phyloP scores from a whole-genome alignment of 495 filamentous ascomycete species.

The Penicillium simplicissimum region DNA sequence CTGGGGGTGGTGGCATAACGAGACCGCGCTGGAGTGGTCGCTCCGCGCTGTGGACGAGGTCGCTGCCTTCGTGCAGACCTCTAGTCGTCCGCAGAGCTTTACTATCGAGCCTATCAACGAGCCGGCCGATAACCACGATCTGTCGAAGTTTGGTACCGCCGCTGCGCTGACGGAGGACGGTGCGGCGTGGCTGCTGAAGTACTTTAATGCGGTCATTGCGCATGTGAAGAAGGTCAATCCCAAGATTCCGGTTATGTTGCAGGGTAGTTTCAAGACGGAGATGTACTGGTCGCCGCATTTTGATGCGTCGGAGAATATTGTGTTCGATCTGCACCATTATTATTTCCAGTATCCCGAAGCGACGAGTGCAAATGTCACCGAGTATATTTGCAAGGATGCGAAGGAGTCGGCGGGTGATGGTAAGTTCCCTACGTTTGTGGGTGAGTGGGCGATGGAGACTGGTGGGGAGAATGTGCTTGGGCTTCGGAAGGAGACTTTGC shows the following conservation, averaged over 20 bases:
- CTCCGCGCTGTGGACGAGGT: slow-evolving; percentile 30
- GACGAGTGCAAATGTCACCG: slow-evolving; percentile 27
- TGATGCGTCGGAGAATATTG: slow-evolving; percentile 23
- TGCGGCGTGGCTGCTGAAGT: slow-evolving; percentile 32
- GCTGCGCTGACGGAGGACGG: slow-evolving; percentile 29
- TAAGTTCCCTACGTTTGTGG: slow-evolving; percentile 36
- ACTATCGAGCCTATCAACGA: slow-evolving; percentile 36
- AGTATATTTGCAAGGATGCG: slow-evolving; percentile 25
- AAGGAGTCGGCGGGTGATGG: slow-evolving; percentile 21
- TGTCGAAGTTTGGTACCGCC: slow-evolving; percentile 32
- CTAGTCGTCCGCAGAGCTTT: slow-evolving; percentile 27
- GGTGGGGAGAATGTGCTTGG: slow-evolving; percentile 23
- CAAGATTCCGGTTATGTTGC: slow-evolving; percentile 32
- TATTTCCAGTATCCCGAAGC: slow-evolving; percentile 29
- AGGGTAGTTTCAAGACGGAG: slow-evolving; percentile 32
- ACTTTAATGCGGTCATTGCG: slow-evolving; percentile 26
- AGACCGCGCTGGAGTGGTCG: slow-evolving; percentile 30
- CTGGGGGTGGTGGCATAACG: slow-evolving; percentile 33
- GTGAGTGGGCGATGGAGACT: slow-evolving; percentile 34
- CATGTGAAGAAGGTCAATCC: slow-evolving; percentile 21
- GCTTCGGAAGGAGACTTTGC: slow-evolving; percentile 28
- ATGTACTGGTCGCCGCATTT: slow-evolving; percentile 29
- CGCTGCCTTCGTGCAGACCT: slow-evolving; percentile 28
- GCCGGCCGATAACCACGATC: slow-evolving; percentile 29
- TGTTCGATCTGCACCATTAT: slow-evolving; percentile 37